phyloP scores from a whole-genome alignment of 345 rosid genomes.

The Gossypium sturtianum region DNA sequence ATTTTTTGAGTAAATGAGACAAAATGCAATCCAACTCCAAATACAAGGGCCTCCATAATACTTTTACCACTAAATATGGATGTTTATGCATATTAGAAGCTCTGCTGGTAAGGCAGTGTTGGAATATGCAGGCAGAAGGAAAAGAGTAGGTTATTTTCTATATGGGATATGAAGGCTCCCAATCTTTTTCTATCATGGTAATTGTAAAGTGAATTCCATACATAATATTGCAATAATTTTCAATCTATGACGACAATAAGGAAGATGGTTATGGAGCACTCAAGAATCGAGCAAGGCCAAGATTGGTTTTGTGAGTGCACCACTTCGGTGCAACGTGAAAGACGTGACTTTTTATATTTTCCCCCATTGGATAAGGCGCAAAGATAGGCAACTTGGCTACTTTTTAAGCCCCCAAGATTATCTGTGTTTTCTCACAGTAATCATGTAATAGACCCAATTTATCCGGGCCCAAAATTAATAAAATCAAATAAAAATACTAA shows the following conservation, averaged over 20 bases:
- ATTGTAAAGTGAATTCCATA: background rate
- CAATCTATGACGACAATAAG: too few relatives aligned
- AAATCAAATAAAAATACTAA: too few relatives aligned
- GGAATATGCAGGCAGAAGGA: background rate
- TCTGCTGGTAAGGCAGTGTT: too few relatives aligned
- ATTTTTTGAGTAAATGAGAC: too few relatives aligned
- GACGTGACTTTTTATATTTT: background rate
- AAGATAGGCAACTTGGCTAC: background rate
- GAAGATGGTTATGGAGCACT: too few relatives aligned
- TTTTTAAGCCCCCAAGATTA: background rate
- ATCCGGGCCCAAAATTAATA: too few relatives aligned
- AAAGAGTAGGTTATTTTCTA: background rate
- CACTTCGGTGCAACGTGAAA: background rate
- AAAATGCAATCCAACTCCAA: rapidly evolving
- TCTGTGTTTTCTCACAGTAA: background rate
- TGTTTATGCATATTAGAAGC: too few relatives aligned
- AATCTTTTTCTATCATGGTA: too few relatives aligned
- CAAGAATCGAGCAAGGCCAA: background rate
- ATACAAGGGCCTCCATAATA: too few relatives aligned
- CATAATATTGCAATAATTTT: background rate
- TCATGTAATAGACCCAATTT: background rate
- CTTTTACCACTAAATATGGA: too few relatives aligned
- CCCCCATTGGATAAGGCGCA: background rate
- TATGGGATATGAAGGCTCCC: too few relatives aligned
- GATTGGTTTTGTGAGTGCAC: background rate